Evolutionary conservation across 2,329 filamentous ascomycete genomes (phyloP).

Genomic region (Pestalotiopsis sp.): DNA sequence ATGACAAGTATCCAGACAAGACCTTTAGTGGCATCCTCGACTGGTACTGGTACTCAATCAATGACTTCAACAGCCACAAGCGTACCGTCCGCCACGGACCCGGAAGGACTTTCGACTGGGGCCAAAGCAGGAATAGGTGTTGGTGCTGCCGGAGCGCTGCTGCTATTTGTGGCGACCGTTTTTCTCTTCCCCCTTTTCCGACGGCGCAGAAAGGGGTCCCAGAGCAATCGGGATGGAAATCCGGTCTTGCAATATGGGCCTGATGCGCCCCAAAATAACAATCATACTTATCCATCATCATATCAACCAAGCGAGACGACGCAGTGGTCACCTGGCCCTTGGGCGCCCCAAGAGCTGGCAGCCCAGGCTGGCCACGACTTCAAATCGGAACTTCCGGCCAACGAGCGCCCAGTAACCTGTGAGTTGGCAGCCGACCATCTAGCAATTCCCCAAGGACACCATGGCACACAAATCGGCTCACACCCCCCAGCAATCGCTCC

Average conservation of each 20-base stretch:
- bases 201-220: conserved; percentile 2
- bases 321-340: not conserved
- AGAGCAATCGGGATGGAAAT: not conserved
- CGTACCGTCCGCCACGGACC: not conserved
- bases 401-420: conserved; percentile 7
- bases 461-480: not conserved
- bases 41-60: not conserved
- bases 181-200: conserved; percentile 1
- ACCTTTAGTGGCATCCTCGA: not conserved
- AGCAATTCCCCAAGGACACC: not conserved
- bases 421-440: not conserved
- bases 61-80: not conserved
- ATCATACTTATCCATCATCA: not conserved
- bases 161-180: conserved; percentile 8
- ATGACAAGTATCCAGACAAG: not conserved
- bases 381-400: conserved; percentile 15
- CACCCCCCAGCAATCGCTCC: conserved; percentile 2
- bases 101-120: conserved; percentile 8
- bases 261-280: not conserved
- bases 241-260: not conserved
- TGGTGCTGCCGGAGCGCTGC: conserved; percentile 9
- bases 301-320: not conserved
- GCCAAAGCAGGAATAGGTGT: conserved; percentile 16
- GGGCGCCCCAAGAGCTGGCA: not conserved
- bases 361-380: not conserved